A percentile compares a stretch with the other conserved stretches of the same genome.
Evolutionary conservation across 805 yeast genomes (phyloP).

Genomic region (Kodamaea laetipori): DNA sequence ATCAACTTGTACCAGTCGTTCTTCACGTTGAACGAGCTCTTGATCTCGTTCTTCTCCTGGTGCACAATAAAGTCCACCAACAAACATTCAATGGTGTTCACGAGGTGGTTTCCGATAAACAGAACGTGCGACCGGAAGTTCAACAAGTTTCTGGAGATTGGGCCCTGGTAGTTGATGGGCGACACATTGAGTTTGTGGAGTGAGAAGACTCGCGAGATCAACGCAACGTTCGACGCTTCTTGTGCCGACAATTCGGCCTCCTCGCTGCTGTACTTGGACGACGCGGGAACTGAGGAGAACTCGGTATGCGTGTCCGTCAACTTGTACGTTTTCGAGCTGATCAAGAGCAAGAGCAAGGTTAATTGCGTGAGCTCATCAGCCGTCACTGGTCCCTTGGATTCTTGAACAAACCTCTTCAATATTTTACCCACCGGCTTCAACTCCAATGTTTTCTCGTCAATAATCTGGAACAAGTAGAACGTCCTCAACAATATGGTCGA

Average conservation of each 20-base stretch:
- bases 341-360: slow-evolving; percentile 49
- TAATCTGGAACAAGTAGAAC: slow-evolving; percentile 52
- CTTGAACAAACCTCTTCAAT: slow-evolving; percentile 35
- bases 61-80: slow-evolving; percentile 51
- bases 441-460: slow-evolving; percentile 42
- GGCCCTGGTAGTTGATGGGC: slow-evolving; percentile 59
- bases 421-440: slow-evolving; percentile 55
- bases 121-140: slow-evolving; percentile 67
- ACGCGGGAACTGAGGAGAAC: slow-evolving; percentile 34
- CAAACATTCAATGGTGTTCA: slow-evolving; percentile 57
- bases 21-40: slow-evolving; percentile 44
- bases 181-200: slow-evolving; percentile 37
- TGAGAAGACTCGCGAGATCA: slow-evolving; percentile 42
- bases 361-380: slow-evolving; percentile 40
- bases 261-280: slow-evolving; percentile 27
- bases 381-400: slow-evolving; percentile 13
- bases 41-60: slow-evolving; percentile 47
- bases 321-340: slow-evolving; percentile 39
- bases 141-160: slow-evolving; percentile 65
- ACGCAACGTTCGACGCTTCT: slow-evolving; percentile 36
- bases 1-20: slow-evolving; percentile 62
- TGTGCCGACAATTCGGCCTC: slow-evolving; percentile 37
- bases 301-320: slow-evolving; percentile 40
- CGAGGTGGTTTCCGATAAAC: slow-evolving; percentile 49
- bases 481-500: slow-evolving; percentile 58